Conservation (phyloP, 1,139 yeast species). For the Scheffersomyces stambukii region DNA sequence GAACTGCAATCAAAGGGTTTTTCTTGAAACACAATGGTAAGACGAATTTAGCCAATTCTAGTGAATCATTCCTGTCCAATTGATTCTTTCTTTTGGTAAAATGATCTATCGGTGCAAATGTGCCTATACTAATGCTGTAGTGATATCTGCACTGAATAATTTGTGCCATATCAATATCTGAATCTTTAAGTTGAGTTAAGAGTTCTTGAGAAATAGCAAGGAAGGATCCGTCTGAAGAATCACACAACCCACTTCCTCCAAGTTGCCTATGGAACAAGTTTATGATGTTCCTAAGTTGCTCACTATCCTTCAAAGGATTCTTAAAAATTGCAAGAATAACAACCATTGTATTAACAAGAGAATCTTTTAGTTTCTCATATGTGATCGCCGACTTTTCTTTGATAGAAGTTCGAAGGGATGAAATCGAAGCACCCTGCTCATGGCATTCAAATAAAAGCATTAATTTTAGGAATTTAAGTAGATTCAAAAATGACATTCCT, state of each 20-base stretch:
- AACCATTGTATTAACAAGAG: slow-evolving; percentile 21
- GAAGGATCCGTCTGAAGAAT: slow-evolving; percentile 57
- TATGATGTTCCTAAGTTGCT: slow-evolving; percentile 4
- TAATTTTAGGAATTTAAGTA: no score
- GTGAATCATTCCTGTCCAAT: slow-evolving; percentile 43
- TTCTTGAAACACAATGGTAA: slow-evolving; percentile 54
- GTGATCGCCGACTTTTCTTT: slow-evolving; percentile 25
- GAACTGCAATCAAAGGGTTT: slow-evolving; percentile 54
- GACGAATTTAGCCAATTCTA: slow-evolving; percentile 55
- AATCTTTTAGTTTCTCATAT: slow-evolving; percentile 47
- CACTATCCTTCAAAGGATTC: slow-evolving; percentile 1
- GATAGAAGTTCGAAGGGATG: slow-evolving; percentile 28
- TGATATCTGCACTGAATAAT: slow-evolving; percentile 77
- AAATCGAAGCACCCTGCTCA: slow-evolving; percentile 46
- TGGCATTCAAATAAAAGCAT: slow-evolving; percentile 40
- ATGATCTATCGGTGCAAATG: slow-evolving; percentile 62
- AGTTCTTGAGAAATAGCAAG: slow-evolving; percentile 58
- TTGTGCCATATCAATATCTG: slow-evolving; percentile 64
- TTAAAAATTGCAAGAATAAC: slow-evolving; percentile 7
- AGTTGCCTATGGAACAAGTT: slow-evolving; percentile 60
- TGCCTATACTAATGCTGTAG: slow-evolving; percentile 54
- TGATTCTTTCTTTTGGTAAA: slow-evolving; percentile 43
- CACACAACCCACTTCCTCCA: slow-evolving; percentile 70
- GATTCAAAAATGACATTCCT: no score
- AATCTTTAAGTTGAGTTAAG: slow-evolving; percentile 33